phyloP scores from a whole-genome alignment of 2,329 filamentous ascomycete species.

The Claviceps maximensis region DNA sequence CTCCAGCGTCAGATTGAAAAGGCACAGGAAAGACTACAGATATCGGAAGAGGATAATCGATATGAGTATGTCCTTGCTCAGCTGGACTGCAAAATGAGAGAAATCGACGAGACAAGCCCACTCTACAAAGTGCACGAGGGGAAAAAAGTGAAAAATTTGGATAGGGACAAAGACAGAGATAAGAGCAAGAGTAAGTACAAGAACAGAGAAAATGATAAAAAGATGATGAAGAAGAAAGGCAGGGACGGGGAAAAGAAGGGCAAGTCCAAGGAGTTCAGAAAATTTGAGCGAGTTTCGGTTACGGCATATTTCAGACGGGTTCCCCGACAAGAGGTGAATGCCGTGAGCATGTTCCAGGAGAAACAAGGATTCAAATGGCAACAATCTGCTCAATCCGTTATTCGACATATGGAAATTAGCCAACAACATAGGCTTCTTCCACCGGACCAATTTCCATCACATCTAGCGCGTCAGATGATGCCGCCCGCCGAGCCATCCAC shows the following conservation, averaged over 20 bases:
- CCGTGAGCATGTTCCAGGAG: slow-evolving; percentile 15
- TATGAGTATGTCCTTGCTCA: slow-evolving; percentile 31
- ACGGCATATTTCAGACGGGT: slow-evolving; percentile 33
- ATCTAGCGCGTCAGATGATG: background rate
- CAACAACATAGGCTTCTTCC: background rate
- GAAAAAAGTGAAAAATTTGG: slow-evolving; percentile 2
- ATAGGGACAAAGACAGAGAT: slow-evolving; percentile 9
- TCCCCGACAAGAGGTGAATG: slow-evolving; percentile 19
- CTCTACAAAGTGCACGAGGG: background rate
- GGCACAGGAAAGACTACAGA: slow-evolving; percentile 21
- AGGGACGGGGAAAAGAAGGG: slow-evolving; percentile 5
- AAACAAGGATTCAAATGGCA: slow-evolving; percentile 5
- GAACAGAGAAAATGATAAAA: slow-evolving; percentile 9
- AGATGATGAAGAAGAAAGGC: background rate
- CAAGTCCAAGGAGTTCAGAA: slow-evolving; percentile 16
- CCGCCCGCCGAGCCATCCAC: background rate
- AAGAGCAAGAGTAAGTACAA: slow-evolving; percentile 7
- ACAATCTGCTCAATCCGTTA: background rate
- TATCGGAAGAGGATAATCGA: slow-evolving; percentile 22
- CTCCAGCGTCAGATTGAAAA: slow-evolving; percentile 30
- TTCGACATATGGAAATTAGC: background rate
- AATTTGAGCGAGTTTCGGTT: slow-evolving; percentile 26
- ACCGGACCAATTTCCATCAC: background rate
- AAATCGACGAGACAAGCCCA: slow-evolving; percentile 10
- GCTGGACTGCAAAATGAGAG: slow-evolving; percentile 26